Evolutionary conservation across 2,329 filamentous ascomycete genomes (phyloP), one percentile per base, ranked within the genome.

Genomic region (Pestalotiopsis sp.): DNA sequence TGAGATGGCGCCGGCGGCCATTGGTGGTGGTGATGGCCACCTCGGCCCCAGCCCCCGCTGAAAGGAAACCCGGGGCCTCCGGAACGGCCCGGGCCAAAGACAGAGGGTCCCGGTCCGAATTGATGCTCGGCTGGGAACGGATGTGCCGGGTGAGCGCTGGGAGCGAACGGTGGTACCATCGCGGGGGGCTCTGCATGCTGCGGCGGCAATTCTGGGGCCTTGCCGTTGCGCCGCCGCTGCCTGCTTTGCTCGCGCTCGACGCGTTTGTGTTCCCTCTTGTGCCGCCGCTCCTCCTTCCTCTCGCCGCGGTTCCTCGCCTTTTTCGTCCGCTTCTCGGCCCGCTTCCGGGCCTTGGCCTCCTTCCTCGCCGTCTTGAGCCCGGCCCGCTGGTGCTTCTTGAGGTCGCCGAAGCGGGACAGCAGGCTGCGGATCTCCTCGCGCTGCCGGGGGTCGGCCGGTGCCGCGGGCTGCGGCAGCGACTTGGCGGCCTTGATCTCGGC

Each of bases 371-470:
- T 77, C 59, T 73, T 79, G 11, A 74, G 72, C 58, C 72, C 73
- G 65, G 73, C 73, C 68, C 71, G 78, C 70, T 83, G 79, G 12
- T 75, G 72, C 60, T 75, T 79, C 76, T 83, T 83, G 38, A 81
- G 75, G 0, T 73, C 74, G 71, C 82, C 83, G 79, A 85, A 87
- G 67, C 81, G 76, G 56, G 80, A 76, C 66, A 80, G 80, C 36
- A 89, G 75, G 3, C 74, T 75, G 71, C 82, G 85, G 67, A 88
- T 78, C 66, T 88, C 82, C 57, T 78, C 78, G 5, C 57, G 41
- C 27, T 49, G 31, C 12, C 9, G 49, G 25, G 62, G 20, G n/a
- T 69, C 65, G 4, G 67, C 39, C 11, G 52, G 23, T 4, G 64
- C 61, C 25, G 67, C 39, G 23, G 41, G 63, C 41, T 56, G 65